Evolutionary conservation across 352 stramenopile genomes (phyloP), one percentile per base, ranked within the genome.

Genomic region (Globisporangium spiculum): DNA sequence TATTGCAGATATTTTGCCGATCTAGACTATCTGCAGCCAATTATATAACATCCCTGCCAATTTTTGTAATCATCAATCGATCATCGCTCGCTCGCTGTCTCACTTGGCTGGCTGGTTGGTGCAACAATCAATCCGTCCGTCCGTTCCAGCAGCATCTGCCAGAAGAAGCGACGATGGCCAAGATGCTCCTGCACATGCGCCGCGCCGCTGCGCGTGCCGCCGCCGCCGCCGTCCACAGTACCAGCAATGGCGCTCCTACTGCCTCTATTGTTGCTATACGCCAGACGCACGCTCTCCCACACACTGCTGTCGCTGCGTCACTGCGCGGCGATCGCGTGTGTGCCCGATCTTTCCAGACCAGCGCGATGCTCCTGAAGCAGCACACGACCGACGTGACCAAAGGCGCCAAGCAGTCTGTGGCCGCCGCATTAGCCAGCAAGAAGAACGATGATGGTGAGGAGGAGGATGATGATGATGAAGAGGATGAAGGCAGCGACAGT

Each of bases 311-410:
- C 7, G 26, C 14, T 44, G 27, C 27, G 57, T n/a, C 38, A 32
- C 14, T 63, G 48, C 66, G 9, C n/a, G 57, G 3, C 18, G 57
- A 55, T 26, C 20, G 30, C 30, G 55, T 30, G 30, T 27, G 55
- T 10, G 7, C 27, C 7, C 66, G 66, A 27, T 71, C 60, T 27
- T 66, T 71, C 38, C 66, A 71, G 59, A 67, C 66, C 50, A 71
- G 59, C 59, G 52, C 66, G 4, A 30, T 64, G 59, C 53, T 38
- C 50, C 22, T 66, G 18, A 71, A 71, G 66, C 66, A 71, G 66
- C 66, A 71, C 60, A 71, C 66, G 66, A 63, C 66, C 4, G 66
- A 71, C 60, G 66, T 71, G 66, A 71, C 66, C 16, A 60, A 60
- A 24, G 55, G 18, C 26, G 65, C 56, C 8, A 71, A 68, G 58